Conservation (phyloP, 2,329 filamentous ascomycete genomes). For the Sordariomycetes sp. region DNA sequence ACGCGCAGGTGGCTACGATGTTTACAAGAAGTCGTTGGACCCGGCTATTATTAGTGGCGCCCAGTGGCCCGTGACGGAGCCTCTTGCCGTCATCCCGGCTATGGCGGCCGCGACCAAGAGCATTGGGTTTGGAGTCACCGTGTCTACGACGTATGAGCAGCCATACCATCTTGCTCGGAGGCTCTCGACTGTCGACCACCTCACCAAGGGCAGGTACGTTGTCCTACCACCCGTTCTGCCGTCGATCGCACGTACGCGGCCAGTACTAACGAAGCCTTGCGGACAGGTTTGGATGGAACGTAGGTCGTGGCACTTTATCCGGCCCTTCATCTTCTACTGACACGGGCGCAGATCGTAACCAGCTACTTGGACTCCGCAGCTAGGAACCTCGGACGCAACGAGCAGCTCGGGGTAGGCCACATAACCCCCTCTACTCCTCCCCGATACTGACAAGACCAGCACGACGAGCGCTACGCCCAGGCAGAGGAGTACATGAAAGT, state of each 20-base stretch:
- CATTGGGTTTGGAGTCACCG: slow-evolving; percentile 59
- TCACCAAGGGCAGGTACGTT: slow-evolving; percentile 48
- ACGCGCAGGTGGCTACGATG: slow-evolving; percentile 50
- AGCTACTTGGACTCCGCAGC: slow-evolving; percentile 62
- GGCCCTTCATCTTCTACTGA: neutral
- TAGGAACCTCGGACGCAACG: slow-evolving; percentile 47
- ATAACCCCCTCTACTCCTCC: neutral
- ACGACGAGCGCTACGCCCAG: slow-evolving; percentile 55
- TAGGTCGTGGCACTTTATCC: neutral
- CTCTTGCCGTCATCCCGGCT: slow-evolving; percentile 46
- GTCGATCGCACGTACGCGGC: neutral
- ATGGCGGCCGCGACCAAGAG: slow-evolving; percentile 59
- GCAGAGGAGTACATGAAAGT: slow-evolving; percentile 56
- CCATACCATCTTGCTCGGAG: slow-evolving; percentile 56
- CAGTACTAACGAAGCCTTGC: neutral
- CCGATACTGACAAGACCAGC: slow-evolving; percentile 19
- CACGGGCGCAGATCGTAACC: slow-evolving; percentile 47
- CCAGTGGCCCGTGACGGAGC: slow-evolving; percentile 65
- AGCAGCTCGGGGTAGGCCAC: slow-evolving; percentile 29
- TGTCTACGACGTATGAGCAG: slow-evolving; percentile 58
- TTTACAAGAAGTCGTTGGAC: slow-evolving; percentile 47
- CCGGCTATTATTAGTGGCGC: slow-evolving; percentile 51
- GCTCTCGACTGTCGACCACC: slow-evolving; percentile 54
- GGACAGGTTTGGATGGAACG: neutral
- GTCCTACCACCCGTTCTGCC: neutral